Base-by-base conservation (phyloP, 352 stramenopile genomes). In the Chrysophaeum taylorii region DNA sequence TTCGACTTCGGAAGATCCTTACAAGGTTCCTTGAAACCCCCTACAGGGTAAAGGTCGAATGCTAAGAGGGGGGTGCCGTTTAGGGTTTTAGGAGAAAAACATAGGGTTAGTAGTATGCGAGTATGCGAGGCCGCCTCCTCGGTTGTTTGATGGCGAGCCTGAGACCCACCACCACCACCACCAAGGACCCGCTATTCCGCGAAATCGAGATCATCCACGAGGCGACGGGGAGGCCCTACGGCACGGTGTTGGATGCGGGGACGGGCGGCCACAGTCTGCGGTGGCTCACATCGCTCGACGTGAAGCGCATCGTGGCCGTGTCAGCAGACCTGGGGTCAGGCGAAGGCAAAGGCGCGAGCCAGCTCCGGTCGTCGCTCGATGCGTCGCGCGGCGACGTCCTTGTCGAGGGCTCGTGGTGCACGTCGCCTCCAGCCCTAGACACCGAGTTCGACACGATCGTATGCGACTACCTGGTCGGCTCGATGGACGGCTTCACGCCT, bases 401-500 rank as follows among this genome's bases (percentile, higher is more conserved):
- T 7, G 35, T 63, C 66, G 50, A 53, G 54, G 66, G 66, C 50
- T 16, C 2, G 23, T 52, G 54, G 35, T 50, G 50, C 54, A 25
- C 21, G 77, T 41, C 73, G 75, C 0, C 76, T 76, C 33, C 61
- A 66, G 18, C 81, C 76, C 2, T 74, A 71, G 27, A 42, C 50
- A 14, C 23, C 33, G 35, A 35, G 71, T 91, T 90, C 73, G 85
- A 92, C 70, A 84, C 89, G 60, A 81, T 92, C 71, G 79, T 92
- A 52, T 85, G 85, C 41, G 86, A 92, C 75, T 92, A 92, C 71
- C 76, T 92, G 16, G 72, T 92, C 33, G 86, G 86, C 60, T 84
- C 86, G 31, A 86, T 92, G 54, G 86, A 92, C 48, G 85, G 86
- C 27, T 90, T 91, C 75, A 81, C 82, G 36, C 85, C 86, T 7